phyloP scores from a whole-genome alignment of 768 basidiomycete genomes.

The Tricholoma sp. region DNA sequence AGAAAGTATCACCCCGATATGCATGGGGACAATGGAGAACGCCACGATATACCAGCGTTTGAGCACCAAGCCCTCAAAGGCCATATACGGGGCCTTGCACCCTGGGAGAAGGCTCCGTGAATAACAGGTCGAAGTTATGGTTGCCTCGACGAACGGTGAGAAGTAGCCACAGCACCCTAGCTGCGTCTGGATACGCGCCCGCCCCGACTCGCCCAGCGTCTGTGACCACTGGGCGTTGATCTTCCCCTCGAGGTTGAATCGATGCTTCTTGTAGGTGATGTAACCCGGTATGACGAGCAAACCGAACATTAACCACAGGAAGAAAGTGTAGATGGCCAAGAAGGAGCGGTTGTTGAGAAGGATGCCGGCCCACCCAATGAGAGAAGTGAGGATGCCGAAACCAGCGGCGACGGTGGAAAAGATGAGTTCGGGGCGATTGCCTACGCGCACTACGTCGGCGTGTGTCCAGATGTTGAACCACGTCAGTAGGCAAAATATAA shows the following conservation, averaged over 20 bases:
- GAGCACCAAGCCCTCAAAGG: conserved; percentile 51
- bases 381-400: conserved; percentile 55
- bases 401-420: conserved; percentile 64
- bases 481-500: conserved; percentile 64
- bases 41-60: conserved; percentile 59
- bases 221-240: conserved; percentile 74
- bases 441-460: conserved; percentile 69
- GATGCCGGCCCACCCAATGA: conserved; percentile 76
- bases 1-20: conserved; percentile 56
- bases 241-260: conserved; percentile 80
- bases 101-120: conserved; percentile 66
- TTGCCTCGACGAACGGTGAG: conserved; percentile 75
- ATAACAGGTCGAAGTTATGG: conserved; percentile 69
- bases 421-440: conserved; percentile 62
- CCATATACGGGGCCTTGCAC: conserved; percentile 62
- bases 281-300: conserved; percentile 74
- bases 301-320: conserved; percentile 70
- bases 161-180: conserved; percentile 80
- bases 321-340: conserved; percentile 72
- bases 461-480: conserved; percentile 73
- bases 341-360: conserved; percentile 81
- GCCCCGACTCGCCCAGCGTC: conserved; percentile 49
- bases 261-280: conserved; percentile 64
- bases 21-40: conserved; percentile 65
- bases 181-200: conserved; percentile 67